These are phyloP conservation scores for Halteria grandinella DNA, from an alignment of 73 alveolate species.

Conservation along the genomic window DNA sequence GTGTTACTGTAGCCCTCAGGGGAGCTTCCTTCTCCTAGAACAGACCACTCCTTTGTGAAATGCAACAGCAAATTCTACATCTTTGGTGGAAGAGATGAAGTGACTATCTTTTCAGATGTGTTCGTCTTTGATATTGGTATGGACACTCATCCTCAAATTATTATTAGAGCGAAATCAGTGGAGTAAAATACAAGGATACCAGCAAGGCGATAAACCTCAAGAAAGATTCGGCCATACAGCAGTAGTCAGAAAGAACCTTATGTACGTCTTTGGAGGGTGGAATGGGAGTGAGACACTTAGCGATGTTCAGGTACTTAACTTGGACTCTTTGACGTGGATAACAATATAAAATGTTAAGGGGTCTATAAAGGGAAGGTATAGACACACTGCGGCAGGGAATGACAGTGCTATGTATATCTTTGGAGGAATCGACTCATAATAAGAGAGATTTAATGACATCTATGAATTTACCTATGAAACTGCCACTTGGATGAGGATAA, in stretches of 20 bases:
- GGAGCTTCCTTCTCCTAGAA: conserved; percentile 61
- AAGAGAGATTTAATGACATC: conserved; percentile 77
- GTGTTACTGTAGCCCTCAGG: conserved; percentile 4
- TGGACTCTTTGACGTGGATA: conserved; percentile 74
- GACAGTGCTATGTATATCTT: conserved; percentile 66
- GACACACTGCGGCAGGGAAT: conserved; percentile 75
- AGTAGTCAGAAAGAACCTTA: conserved; percentile 68
- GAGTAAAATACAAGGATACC: too few species aligned
- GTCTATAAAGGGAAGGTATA: conserved; percentile 67
- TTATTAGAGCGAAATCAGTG: too few species aligned
- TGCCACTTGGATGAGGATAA: conserved; percentile 62
- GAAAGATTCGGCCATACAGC: conserved; percentile 93
- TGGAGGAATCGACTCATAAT: conserved; percentile 81
- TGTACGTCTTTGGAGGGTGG: conserved; percentile 97
- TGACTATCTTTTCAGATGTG: conserved; percentile 46
- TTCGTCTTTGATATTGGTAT: too few species aligned
- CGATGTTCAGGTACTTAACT: conserved; percentile 80
- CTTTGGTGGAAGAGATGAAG: conserved; percentile 82
- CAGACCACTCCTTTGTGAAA: conserved; percentile 67
- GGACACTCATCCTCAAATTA: too few species aligned
- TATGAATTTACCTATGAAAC: conserved; percentile 53
- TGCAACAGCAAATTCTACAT: conserved; percentile 37
- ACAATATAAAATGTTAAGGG: conserved; percentile 46
- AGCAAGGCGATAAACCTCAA: too few species aligned
- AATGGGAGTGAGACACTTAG: conserved; percentile 86